These are phyloP conservation scores for Nowakowskiella sp. DNA, from an alignment of 192 early-diverging fungal genomes.

Conservation along the genomic window DNA sequence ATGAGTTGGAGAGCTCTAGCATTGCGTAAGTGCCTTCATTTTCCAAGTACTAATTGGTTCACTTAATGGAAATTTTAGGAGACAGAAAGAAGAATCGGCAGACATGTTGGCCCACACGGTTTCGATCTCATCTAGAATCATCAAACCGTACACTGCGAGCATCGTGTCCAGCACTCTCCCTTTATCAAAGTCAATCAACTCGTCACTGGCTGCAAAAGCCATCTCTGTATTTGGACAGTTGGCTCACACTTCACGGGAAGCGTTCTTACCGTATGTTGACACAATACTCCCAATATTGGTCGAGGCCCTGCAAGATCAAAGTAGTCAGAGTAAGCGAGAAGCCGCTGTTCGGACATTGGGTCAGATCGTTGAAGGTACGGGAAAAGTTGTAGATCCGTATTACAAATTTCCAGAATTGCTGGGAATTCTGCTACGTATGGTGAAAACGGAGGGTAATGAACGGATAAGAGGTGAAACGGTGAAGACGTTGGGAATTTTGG, in stretches of 20 bases:
- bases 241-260: conserved; percentile 74
- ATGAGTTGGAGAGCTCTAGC: conserved; percentile 82
- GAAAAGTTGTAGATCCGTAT: conserved; percentile 81
- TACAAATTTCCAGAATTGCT: conserved; percentile 79
- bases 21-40: conserved; percentile 32
- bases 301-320: conserved; percentile 81
- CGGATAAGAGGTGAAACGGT: conserved; percentile 76
- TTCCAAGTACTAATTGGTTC: not conserved
- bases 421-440: conserved; percentile 62
- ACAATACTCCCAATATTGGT: conserved; percentile 78
- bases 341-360: conserved; percentile 82
- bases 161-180: conserved; percentile 79
- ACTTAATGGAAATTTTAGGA: conserved; percentile 23
- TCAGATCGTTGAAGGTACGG: conserved; percentile 80
- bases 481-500: conserved; percentile 86
- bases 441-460: conserved; percentile 71
- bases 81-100: conserved; percentile 82
- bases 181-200: conserved; percentile 57
- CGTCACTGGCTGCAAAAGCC: conserved; percentile 71
- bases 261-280: conserved; percentile 71
- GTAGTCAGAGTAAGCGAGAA: conserved; percentile 71
- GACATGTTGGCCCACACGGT: conserved; percentile 70
- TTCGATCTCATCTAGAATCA: conserved; percentile 64
- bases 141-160: conserved; percentile 84
- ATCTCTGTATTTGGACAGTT: conserved; percentile 77